Base-by-base conservation (phyloP, 2,329 filamentous ascomycete species). In the Emmonsiellopsis sp. region DNA sequence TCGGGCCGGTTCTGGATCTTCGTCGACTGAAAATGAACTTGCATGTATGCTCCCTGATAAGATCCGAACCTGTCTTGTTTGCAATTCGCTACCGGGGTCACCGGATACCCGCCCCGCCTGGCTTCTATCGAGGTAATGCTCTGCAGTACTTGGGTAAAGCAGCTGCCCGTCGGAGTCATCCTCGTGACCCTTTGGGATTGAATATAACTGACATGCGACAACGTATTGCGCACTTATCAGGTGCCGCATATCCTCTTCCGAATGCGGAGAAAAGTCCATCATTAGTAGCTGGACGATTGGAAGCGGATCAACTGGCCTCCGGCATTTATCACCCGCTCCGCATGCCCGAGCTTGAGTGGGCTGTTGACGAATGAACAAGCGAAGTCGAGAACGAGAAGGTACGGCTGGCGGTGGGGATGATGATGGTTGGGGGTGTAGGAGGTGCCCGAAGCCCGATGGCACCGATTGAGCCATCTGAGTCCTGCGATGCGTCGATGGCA, bases 231-330 rank as follows among this genome's bases (percentile, higher is more conserved):
- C 66, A 52, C 71, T 66, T 59, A 67, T 64, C n/a, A 75, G 62
- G 20, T 69, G 66, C 5, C 65, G 63, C 13, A 64, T 55, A 57
- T 77, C 73, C 8, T 65, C 61, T 34, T 66, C 52, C 2, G 66
- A 70, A 2, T 59, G 56, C 2, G 70, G 62, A 54, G 76, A 67
- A 53, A 74, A 77, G 54, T 76, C 70, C 32, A 63, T 64, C 13
- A 76, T 62, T 35, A 75, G 66, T 51, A 76, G 64, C 55, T 76
- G 74, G 16, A 77, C 59, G 42, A 77, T 73, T 15, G 73, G 73
- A 16, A 73, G 71, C 13, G 74, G 74, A 55, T 76, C 74, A 32
- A 77, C 67, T 4, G 72, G 67, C 45, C 74, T 67, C 53, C 74
- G 67, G 53, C 75, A 73, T 55, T 73, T 67, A 51, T 76, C 73